A percentile compares a stretch with the other conserved stretches of the same genome.
These are phyloP conservation scores for Candida labiduridarum DNA, from an alignment of 1,139 yeast genomes.

Conservation along the genomic window DNA sequence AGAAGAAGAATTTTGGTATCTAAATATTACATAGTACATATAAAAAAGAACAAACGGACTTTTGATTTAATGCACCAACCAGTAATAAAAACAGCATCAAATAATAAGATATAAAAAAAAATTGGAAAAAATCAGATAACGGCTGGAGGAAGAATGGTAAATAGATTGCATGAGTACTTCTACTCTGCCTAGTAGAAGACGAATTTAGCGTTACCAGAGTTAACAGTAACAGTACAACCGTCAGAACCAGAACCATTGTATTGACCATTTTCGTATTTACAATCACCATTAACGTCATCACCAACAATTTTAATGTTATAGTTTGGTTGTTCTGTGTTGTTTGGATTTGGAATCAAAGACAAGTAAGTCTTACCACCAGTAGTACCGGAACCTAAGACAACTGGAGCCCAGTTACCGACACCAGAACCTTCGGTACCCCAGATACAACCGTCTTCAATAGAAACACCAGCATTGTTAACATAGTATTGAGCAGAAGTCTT, in stretches of 20 bases:
- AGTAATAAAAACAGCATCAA: not conserved
- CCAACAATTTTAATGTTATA: slow-evolving; percentile 86
- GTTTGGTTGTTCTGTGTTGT: slow-evolving; percentile 76
- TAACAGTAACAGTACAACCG: slow-evolving; percentile 94
- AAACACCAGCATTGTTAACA: slow-evolving; percentile 95
- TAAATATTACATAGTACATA: not conserved
- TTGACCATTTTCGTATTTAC: slow-evolving; percentile 77
- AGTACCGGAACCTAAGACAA: slow-evolving; percentile 91
- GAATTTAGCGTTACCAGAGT: slow-evolving; percentile 76
- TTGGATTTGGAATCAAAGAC: slow-evolving; percentile 94
- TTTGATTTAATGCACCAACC: too few species aligned
- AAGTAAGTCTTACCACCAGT: slow-evolving; percentile 79
- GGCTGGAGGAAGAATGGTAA: not conserved
- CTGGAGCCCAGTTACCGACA: slow-evolving; percentile 98
- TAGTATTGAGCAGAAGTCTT: slow-evolving; percentile 93
- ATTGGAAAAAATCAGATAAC: not conserved
- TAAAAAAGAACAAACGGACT: too few species aligned
- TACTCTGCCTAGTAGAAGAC: slow-evolving; percentile 47
- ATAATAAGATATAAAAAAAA: not conserved
- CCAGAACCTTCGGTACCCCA: slow-evolving; percentile 86
- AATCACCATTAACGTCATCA: slow-evolving; percentile 66
- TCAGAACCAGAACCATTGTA: slow-evolving; percentile 70
- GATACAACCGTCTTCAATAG: slow-evolving; percentile 84
- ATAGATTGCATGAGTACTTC: not conserved
- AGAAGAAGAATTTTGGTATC: not conserved